Percentiles rank a stretch among this genome's conserved stretches.
These are phyloP conservation scores for Tuctoria greenei DNA, from an alignment of 176 grass and related monocot genomes.

Conservation along the genomic window DNA sequence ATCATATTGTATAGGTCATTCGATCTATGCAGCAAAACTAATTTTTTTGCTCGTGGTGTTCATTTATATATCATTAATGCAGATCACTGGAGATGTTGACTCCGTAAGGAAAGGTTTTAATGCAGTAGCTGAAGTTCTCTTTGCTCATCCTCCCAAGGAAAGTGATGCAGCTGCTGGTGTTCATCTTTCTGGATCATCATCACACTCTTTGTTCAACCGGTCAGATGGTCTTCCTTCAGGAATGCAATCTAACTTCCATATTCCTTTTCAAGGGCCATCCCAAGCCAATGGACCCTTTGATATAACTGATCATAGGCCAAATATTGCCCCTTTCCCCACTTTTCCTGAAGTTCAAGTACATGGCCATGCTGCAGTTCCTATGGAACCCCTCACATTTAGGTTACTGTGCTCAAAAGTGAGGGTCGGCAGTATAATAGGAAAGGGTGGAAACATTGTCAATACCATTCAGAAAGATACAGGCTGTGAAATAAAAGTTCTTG, in stretches of 20 bases:
- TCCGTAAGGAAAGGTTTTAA: conserved; percentile 81
- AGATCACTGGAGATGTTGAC: conserved; percentile 71
- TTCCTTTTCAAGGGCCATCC: conserved; percentile 54
- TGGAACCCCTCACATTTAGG: conserved; percentile 63
- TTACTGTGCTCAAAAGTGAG: conserved; percentile 81
- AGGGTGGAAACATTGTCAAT: conserved; percentile 78
- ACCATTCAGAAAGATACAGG: conserved; percentile 84
- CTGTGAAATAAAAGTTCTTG: conserved; percentile 87
- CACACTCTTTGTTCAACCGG: conserved; percentile 33
- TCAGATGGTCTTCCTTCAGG: conserved; percentile 57
- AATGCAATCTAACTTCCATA: conserved; percentile 54
- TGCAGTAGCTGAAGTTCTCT: conserved; percentile 58
- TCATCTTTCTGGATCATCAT: conserved; percentile 54
- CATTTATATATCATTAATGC: conserved; percentile 43
- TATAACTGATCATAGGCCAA: conserved; percentile 42
- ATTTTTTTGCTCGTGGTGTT: conserved; percentile 8
- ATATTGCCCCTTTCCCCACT: conserved; percentile 47
- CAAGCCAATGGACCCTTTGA: conserved; percentile 46
- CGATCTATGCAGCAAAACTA: too few species aligned
- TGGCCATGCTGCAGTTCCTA: conserved; percentile 44
- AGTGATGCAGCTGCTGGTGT: conserved; percentile 37
- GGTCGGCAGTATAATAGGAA: conserved; percentile 89
- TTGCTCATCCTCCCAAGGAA: conserved; percentile 63
- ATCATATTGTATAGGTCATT: too few species aligned
- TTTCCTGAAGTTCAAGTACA: conserved; percentile 52